Evolutionary conservation across 1,139 yeast genomes (phyloP).

Genomic region (Pneumocystis sp.): DNA sequence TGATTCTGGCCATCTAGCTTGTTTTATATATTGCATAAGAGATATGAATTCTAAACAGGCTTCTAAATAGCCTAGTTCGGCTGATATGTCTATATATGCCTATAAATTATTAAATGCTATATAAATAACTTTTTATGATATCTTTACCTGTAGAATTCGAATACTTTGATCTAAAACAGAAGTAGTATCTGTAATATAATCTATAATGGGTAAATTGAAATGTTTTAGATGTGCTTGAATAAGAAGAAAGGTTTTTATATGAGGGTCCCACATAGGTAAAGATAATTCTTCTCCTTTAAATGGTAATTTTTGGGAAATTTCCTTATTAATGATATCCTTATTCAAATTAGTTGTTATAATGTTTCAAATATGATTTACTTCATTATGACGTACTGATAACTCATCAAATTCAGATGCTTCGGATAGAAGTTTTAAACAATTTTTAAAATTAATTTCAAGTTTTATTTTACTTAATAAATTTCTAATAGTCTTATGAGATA

Average conservation of each 20-base stretch:
- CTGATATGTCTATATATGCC: conserved; percentile 78
- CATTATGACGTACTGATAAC: conserved; percentile 14
- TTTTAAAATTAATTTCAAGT: conserved; percentile 42
- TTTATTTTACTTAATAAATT: conserved; percentile 41
- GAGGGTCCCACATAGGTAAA: conserved; percentile 71
- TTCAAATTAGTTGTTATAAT: conserved; percentile 46
- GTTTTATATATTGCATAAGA: conserved; percentile 79
- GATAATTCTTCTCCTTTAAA: conserved; percentile 44
- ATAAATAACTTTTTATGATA: not conserved
- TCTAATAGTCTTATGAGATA: conserved; percentile 81
- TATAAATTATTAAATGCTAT: conserved; percentile 27
- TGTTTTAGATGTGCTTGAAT: conserved; percentile 78
- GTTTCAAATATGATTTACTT: not conserved
- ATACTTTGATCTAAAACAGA: conserved; percentile 86
- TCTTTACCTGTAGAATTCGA: conserved; percentile 43
- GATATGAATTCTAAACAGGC: conserved; percentile 47
- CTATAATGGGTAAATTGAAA: conserved; percentile 81
- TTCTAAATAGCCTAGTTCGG: conserved; percentile 61
- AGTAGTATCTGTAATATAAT: conserved; percentile 84
- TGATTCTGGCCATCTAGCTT: conserved; percentile 64
- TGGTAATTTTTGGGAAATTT: conserved; percentile 67
- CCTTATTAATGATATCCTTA: conserved; percentile 82
- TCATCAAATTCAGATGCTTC: conserved; percentile 80
- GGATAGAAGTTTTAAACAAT: conserved; percentile 56
- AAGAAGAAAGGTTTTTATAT: conserved; percentile 72